Evolutionary conservation across 1,139 yeast genomes (phyloP), one percentile per base, ranked within the genome.

Genomic region (Candida sanyaensis): DNA sequence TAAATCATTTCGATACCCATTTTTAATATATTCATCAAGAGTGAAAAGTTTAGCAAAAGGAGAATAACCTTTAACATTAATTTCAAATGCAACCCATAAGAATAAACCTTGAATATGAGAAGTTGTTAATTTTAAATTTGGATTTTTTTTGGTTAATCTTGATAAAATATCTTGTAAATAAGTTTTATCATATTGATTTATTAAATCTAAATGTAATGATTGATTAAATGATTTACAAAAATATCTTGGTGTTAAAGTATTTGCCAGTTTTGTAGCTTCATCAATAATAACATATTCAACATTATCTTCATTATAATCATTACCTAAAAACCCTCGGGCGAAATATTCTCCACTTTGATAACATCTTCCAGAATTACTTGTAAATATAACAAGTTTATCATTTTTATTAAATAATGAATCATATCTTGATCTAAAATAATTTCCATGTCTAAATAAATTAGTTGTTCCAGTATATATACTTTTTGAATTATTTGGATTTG

Each of bases 11-110:
- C 63, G 55, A 42, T 58, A 54, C 1, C 62, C 62, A 38, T 58
- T 58, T 13, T 77, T 80, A 3, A 76, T 58, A 59, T 71, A 74
- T 50, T 82, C 86, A 32, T 78, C 78, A 45, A 65, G 64, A 41
- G 79, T 75, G 64, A 83, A 76, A 10, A 81, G 64, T 28, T 69
- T 65, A 58, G 85, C 78, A 45, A 81, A 71, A 6, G 73, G 71
- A 6, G 83, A 70, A 8, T 61, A 46, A 1, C 84, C 86, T 31
- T 64, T 65, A 17, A 75, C 80, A 54, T 80, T 79, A 50, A 81
- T 57, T 56, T 81, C 87, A 62, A 69, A 83, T 1, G 83, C 83
- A 63, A 86, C 81, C 66, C 78, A 66, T 37, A 66, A 64, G 53
- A 76, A 65, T 55, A 80, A 54, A 37, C 62, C 56, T 41, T 60